phyloP scores from a whole-genome alignment of 768 basidiomycete genomes.

The Strobilomyces dryophilus region DNA sequence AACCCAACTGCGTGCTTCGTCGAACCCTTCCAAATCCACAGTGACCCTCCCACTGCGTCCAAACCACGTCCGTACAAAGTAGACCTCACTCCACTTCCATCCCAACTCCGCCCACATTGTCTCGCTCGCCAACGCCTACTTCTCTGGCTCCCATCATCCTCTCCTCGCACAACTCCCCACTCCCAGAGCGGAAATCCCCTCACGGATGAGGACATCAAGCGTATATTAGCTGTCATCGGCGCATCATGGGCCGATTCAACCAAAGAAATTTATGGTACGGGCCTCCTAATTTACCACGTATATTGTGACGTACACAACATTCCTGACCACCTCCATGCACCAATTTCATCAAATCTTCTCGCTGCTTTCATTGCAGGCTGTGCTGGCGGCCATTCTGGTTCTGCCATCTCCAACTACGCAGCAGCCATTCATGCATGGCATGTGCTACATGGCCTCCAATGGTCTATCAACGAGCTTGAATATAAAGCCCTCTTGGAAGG shows the following conservation, averaged over 20 bases:
- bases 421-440: not conserved
- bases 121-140: not conserved
- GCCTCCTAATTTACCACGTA: not conserved
- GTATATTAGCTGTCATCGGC: not conserved
- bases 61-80: not conserved
- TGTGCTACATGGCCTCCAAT: not conserved
- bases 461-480: not conserved
- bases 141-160: not conserved
- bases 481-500: not conserved
- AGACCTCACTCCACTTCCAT: not conserved
- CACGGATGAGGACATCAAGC: not conserved
- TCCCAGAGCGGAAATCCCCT: no score
- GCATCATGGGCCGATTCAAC: not conserved
- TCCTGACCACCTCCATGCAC: not conserved
- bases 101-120: not conserved
- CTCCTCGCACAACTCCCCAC: no score
- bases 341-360: rapidly evolving
- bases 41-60: no score
- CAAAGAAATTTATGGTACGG: not conserved
- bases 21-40: no score
- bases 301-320: constrained; percentile 1
- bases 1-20: no score
- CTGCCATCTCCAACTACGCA: not conserved
- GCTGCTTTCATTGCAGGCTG: not conserved
- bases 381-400: not conserved